Evolutionary conservation across 495 filamentous ascomycete genomes (phyloP).

Genomic region (Pseudotulostoma volvatum): DNA sequence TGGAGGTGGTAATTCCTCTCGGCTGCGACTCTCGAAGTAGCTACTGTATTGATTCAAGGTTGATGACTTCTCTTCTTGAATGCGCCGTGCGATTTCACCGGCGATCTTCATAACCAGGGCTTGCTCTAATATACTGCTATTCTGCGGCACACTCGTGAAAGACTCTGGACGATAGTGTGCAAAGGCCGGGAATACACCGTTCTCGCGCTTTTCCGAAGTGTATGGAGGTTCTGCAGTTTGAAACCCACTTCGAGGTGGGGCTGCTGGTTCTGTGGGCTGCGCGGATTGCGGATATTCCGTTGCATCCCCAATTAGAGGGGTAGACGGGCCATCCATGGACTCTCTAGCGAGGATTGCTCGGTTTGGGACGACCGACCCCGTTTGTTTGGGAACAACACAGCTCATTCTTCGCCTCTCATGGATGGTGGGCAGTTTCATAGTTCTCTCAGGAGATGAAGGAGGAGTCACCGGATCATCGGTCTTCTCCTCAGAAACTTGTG

Average conservation of each 20-base stretch:
- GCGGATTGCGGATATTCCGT: neutral
- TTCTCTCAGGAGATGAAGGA: conserved; percentile 21
- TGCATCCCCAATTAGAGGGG: neutral
- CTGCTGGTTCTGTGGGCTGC: conserved; percentile 16
- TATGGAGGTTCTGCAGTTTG: conserved; percentile 6
- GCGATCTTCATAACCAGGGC: conserved; percentile 87
- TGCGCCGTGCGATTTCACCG: conserved; percentile 69
- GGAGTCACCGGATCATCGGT: conserved; percentile 32
- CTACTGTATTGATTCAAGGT: conserved; percentile 16
- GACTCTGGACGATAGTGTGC: conserved; percentile 18
- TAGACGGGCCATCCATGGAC: conserved; percentile 15
- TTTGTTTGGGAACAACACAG: conserved; percentile 1
- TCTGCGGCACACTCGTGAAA: conserved; percentile 16
- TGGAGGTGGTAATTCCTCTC: conserved; percentile 28
- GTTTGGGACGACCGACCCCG: conserved; percentile 1
- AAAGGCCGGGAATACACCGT: conserved; percentile 15
- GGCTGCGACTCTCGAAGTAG: conserved; percentile 23
- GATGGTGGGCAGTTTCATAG: conserved; percentile 19
- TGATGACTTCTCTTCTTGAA: conserved; percentile 50
- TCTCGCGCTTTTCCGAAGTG: conserved; percentile 17
- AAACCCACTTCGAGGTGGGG: conserved; percentile 20
- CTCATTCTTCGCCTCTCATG: conserved; percentile 25
- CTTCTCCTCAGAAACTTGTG: conserved; percentile 24
- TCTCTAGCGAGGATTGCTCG: conserved; percentile 5
- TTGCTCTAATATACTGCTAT: conserved; percentile 53